phyloP scores from a whole-genome alignment of 1,139 yeast genomes.

The Geotrichum restrictum region DNA sequence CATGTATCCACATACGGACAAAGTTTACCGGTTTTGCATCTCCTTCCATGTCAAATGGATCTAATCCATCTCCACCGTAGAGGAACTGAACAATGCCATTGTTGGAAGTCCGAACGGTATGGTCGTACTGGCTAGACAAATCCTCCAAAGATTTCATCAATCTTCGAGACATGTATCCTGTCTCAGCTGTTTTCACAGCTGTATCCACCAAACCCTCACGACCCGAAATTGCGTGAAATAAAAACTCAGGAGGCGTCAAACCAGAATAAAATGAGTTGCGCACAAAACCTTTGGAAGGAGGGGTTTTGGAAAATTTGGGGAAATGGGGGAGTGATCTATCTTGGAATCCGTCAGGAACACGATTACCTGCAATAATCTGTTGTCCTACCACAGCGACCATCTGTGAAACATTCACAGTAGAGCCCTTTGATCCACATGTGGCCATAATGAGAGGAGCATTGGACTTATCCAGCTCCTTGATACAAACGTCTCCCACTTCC shows the following conservation, averaged over 20 bases:
- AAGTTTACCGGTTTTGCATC: conserved; percentile 96
- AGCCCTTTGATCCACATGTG: conserved; percentile 98
- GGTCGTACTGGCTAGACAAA: conserved; percentile 87
- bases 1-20: conserved; percentile 91
- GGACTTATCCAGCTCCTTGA: conserved; percentile 78
- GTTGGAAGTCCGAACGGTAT: conserved; percentile 90
- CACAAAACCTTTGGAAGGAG: conserved; percentile 97
- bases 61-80: conserved; percentile 98
- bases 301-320: conserved; percentile 91
- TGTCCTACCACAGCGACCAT: conserved; percentile 99
- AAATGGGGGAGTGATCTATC: conserved; percentile 97
- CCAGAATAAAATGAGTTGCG: conserved; percentile 94
- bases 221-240: conserved; percentile 98
- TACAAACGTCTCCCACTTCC: conserved; percentile 98
- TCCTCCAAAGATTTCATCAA: conserved; percentile 98
- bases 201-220: conserved; percentile 99
- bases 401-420: conserved; percentile 95
- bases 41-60: conserved; percentile 98
- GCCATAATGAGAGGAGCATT: conserved; percentile 99
- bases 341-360: conserved; percentile 99
- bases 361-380: conserved; percentile 96
- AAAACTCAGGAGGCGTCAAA: conserved; percentile 90
- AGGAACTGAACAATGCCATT: conserved; percentile 96
- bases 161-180: conserved; percentile 99
- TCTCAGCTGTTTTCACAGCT: conserved; percentile 98